Conservation (phyloP, 169 alveolate species). For the Plasmodium cynomolgi region DNA sequence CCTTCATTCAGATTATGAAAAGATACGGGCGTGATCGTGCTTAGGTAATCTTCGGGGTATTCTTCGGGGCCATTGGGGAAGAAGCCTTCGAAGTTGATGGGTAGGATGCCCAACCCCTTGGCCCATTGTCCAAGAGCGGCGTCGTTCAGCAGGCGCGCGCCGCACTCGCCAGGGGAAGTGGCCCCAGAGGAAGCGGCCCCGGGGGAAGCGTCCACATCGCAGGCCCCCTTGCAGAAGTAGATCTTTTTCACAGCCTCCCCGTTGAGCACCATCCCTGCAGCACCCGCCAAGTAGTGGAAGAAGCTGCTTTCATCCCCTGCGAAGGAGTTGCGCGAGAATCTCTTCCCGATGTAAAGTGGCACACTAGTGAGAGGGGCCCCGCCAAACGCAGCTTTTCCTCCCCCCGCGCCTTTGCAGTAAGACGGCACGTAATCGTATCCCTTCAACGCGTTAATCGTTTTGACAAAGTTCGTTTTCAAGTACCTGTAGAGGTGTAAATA, state of each 20-base stretch:
- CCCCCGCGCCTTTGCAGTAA: constrained; percentile 9
- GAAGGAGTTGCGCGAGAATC: constrained; percentile 17
- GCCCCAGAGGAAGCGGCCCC: not conserved
- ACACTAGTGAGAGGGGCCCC: not conserved
- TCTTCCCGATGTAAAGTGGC: constrained; percentile 45
- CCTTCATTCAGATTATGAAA: constrained; percentile 35
- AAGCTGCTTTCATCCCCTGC: not conserved
- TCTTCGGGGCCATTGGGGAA: constrained; percentile 31
- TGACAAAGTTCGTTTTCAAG: not conserved
- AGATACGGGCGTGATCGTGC: constrained; percentile 38
- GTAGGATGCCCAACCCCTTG: constrained; percentile 11
- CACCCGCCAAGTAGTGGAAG: constrained; percentile 37
- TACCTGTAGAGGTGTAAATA: constrained; percentile 12
- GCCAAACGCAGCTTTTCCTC: not conserved
- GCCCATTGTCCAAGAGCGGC: constrained; percentile 49
- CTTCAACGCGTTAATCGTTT: constrained; percentile 13
- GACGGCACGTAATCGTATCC: constrained; percentile 32
- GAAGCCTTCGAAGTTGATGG: constrained; percentile 74
- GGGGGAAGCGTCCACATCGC: not conserved
- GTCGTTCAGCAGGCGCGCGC: not conserved
- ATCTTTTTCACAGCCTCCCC: constrained; percentile 33
- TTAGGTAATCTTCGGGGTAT: constrained; percentile 20
- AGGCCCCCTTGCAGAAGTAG: constrained; percentile 4
- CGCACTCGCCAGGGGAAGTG: not conserved
- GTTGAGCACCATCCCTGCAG: constrained; percentile 64